Percentiles rank a stretch among this genome's conserved stretches.
phyloP scores from a whole-genome alignment of 192 early-diverging fungal species.

The Gorgonomyces haynaldii region DNA sequence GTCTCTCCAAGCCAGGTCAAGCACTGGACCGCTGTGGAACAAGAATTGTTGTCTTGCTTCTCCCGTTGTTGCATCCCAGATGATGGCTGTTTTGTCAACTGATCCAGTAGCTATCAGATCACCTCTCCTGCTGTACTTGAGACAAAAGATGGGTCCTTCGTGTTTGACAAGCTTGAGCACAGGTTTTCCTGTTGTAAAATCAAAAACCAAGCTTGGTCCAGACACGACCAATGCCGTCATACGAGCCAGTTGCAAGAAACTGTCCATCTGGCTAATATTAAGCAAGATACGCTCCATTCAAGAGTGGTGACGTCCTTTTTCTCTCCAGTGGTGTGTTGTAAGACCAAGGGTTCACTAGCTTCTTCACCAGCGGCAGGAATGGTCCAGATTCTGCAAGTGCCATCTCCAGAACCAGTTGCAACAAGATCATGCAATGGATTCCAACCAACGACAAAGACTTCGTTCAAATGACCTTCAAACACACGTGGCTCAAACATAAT shows the following conservation, averaged over 20 bases:
- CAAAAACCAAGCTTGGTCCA: too few species aligned
- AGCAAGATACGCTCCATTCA: slow-evolving; percentile 63
- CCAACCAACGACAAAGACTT: slow-evolving; percentile 57
- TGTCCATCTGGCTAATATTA: slow-evolving; percentile 55
- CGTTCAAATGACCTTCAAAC: too few species aligned
- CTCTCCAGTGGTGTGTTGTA: slow-evolving; percentile 26
- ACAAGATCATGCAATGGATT: slow-evolving; percentile 57
- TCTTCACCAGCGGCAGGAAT: slow-evolving; percentile 42
- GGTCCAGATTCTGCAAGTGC: slow-evolving; percentile 77
- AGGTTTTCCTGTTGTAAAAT: slow-evolving; percentile 49
- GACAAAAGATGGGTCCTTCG: slow-evolving; percentile 64
- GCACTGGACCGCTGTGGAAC: slow-evolving; percentile 38
- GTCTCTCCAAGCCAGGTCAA: slow-evolving; percentile 92
- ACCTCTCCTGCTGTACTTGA: slow-evolving; percentile 79
- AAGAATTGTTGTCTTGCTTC: slow-evolving; percentile 61
- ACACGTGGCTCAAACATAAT: slow-evolving; percentile 7
- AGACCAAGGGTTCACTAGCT: slow-evolving; percentile 44
- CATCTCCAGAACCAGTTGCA: slow-evolving; percentile 82
- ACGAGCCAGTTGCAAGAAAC: slow-evolving; percentile 72
- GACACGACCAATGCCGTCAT: slow-evolving; percentile 73
- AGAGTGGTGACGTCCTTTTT: slow-evolving; percentile 70
- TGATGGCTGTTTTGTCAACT: slow-evolving; percentile 65
- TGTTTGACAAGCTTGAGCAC: slow-evolving; percentile 54
- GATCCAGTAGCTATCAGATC: slow-evolving; percentile 61
- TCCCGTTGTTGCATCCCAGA: slow-evolving; percentile 76